A percentile compares a stretch with the other conserved stretches of the same genome.
These are phyloP conservation scores for Apiotrichum domesticum DNA, from an alignment of 1,284 basidiomycete genomes.

Conservation along the genomic window DNA sequence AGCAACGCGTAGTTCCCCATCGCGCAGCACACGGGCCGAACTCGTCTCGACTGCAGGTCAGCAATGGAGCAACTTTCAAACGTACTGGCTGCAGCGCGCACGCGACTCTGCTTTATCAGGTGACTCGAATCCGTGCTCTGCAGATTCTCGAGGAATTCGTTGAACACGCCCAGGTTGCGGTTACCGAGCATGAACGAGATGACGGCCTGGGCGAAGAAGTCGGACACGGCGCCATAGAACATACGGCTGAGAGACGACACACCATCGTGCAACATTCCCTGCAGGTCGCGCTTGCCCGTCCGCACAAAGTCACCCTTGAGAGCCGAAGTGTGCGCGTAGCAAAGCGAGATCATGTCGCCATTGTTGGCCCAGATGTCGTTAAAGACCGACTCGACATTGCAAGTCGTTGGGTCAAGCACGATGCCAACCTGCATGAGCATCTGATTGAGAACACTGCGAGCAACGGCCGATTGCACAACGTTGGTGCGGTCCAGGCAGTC, in stretches of 20 bases:
- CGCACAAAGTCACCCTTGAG: slow-evolving; percentile 96
- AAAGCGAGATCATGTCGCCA: slow-evolving; percentile 41
- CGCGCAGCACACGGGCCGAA: slow-evolving; percentile 68
- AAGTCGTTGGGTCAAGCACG: slow-evolving; percentile 24
- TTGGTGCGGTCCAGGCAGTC: slow-evolving; percentile 88
- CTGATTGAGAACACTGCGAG: slow-evolving; percentile 68
- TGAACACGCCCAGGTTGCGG: slow-evolving; percentile 75
- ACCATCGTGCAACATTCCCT: slow-evolving; percentile 82
- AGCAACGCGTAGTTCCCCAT: slow-evolving; percentile 70
- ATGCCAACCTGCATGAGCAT: slow-evolving; percentile 71
- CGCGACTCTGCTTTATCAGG: slow-evolving; percentile 75
- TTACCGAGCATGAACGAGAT: slow-evolving; percentile 85
- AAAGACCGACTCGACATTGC: slow-evolving; percentile 68
- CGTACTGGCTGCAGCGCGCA: slow-evolving; percentile 72
- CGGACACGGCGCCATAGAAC: slow-evolving; percentile 59
- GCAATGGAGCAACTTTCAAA: slow-evolving; percentile 9
- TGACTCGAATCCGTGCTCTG: slow-evolving; percentile 84
- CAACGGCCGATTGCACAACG: slow-evolving; percentile 84
- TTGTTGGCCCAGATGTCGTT: slow-evolving; percentile 83
- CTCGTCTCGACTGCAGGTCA: slow-evolving; percentile 61
- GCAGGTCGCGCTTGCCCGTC: slow-evolving; percentile 88
- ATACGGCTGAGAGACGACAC: slow-evolving; percentile 80
- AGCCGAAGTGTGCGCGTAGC: slow-evolving; percentile 55
- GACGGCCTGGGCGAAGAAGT: slow-evolving; percentile 94
- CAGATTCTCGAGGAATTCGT: slow-evolving; percentile 79